Conservation (phyloP, 257 asterid genomes). For the Scutellaria galericulata region DNA sequence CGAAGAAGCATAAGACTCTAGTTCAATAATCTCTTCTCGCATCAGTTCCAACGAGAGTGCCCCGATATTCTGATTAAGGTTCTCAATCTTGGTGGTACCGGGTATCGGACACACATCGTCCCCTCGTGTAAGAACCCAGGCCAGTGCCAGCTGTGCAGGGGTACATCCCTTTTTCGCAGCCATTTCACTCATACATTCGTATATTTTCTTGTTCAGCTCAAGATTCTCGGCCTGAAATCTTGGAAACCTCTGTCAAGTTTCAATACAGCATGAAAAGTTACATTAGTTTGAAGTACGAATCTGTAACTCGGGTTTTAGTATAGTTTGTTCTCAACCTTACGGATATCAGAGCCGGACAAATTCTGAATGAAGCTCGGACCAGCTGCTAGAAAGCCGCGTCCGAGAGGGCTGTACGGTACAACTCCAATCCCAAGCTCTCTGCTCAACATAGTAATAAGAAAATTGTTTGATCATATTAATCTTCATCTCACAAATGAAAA, state of each 20-base stretch:
- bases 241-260: constrained; percentile 30
- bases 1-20: constrained; percentile 47
- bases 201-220: constrained; percentile 33
- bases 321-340: constrained; percentile 27
- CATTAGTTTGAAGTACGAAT: no score
- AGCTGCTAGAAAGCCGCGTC: constrained; percentile 39
- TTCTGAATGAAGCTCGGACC: constrained; percentile 36
- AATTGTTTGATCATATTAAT: not conserved
- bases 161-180: constrained; percentile 46
- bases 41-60: constrained; percentile 43
- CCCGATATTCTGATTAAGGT: constrained; percentile 43
- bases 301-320: not conserved
- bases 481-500: not conserved
- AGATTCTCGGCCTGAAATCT: constrained; percentile 34
- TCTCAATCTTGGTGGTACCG: constrained; percentile 45
- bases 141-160: constrained; percentile 52
- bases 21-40: constrained; percentile 42
- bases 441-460: not conserved
- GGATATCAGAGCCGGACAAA: constrained; percentile 21
- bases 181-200: constrained; percentile 34
- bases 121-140: constrained; percentile 46
- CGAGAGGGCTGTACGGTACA: constrained; percentile 42
- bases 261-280: no score
- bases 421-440: constrained; percentile 44
- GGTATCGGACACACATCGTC: constrained; percentile 34